phyloP scores from a whole-genome alignment of 106 monocot genomes.

The Acanthochlamys bracteata region DNA sequence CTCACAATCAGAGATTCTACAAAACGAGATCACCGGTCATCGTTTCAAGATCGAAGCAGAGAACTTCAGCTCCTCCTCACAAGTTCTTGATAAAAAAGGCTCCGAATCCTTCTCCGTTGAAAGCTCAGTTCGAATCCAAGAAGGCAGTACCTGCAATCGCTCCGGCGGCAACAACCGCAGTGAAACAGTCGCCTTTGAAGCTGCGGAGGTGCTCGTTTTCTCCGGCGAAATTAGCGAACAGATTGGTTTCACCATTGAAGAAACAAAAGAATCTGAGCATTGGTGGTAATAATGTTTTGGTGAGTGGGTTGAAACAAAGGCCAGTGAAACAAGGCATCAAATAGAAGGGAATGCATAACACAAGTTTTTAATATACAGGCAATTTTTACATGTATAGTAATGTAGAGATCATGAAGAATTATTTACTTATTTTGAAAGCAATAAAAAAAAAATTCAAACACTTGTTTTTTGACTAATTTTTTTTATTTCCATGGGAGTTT shows the following conservation, averaged over 20 bases:
- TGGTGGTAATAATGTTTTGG: constrained; percentile 9
- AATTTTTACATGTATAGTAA: no score
- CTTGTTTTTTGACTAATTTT: no score
- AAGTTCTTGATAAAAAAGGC: constrained; percentile 56
- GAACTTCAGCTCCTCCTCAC: constrained; percentile 30
- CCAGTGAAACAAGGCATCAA: no score
- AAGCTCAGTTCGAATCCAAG: constrained; percentile 28
- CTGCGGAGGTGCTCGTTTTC: constrained; percentile 46
- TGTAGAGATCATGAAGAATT: no score
- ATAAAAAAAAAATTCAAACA: no score
- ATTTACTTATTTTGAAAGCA: no score
- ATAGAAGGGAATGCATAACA: no score
- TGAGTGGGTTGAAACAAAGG: constrained; percentile 36
- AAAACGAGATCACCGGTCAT: constrained; percentile 57
- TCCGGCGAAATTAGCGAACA: constrained; percentile 49
- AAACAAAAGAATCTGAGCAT: no score
- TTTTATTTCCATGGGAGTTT: no score
- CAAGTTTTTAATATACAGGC: no score
- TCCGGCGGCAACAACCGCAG: background rate
- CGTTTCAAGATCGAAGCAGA: constrained; percentile 9
- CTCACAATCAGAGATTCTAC: constrained; percentile 20
- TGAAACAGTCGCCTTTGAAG: constrained; percentile 2
- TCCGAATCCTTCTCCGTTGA: constrained; percentile 23
- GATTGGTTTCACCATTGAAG: constrained; percentile 73
- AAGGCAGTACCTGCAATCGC: constrained; percentile 15